phyloP scores from a whole-genome alignment of 2,329 filamentous ascomycete genomes.

The Colletotrichum echinochloae region DNA sequence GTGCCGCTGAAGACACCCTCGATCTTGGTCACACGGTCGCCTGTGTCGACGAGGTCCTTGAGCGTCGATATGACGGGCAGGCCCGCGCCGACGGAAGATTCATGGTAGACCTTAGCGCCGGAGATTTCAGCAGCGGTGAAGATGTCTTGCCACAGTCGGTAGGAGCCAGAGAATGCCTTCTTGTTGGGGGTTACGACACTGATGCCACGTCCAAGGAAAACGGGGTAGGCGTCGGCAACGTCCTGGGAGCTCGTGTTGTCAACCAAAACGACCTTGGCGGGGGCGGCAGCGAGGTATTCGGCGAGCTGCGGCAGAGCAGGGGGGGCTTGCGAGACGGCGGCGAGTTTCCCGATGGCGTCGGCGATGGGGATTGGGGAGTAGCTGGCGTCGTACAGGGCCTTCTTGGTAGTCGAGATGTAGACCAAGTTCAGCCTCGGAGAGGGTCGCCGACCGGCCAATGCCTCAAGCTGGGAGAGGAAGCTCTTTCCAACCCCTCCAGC shows the following conservation, averaged over 20 bases:
- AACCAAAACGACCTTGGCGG: slow-evolving; percentile 83
- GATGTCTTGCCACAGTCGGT: slow-evolving; percentile 88
- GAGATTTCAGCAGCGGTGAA: slow-evolving; percentile 77
- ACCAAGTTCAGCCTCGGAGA: slow-evolving; percentile 80
- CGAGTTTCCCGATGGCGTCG: slow-evolving; percentile 71
- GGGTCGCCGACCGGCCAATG: slow-evolving; percentile 73
- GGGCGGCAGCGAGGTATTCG: slow-evolving; percentile 81
- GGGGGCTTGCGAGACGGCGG: slow-evolving; percentile 72
- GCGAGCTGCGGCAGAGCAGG: slow-evolving; percentile 77
- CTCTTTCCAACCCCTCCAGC: slow-evolving; percentile 92
- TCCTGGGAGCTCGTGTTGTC: slow-evolving; percentile 96
- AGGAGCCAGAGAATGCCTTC: slow-evolving; percentile 91
- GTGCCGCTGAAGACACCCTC: slow-evolving; percentile 98
- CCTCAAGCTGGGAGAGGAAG: slow-evolving; percentile 85
- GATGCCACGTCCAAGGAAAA: slow-evolving; percentile 83
- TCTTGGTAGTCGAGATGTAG: slow-evolving; percentile 88
- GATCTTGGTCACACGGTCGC: slow-evolving; percentile 90
- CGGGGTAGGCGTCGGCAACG: slow-evolving; percentile 85
- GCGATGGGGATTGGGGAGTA: slow-evolving; percentile 76
- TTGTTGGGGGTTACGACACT: slow-evolving; percentile 98
- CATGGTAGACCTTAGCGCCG: slow-evolving; percentile 90
- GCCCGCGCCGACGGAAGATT: slow-evolving; percentile 93
- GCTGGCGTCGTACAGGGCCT: slow-evolving; percentile 80
- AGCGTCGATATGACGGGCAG: slow-evolving; percentile 93
- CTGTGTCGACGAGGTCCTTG: slow-evolving; percentile 93